Percentiles rank a stretch among this genome's conserved stretches.
These are phyloP conservation scores for Fusarium ambrosium DNA, from an alignment of 2,329 filamentous ascomycete species.

Conservation along the genomic window DNA sequence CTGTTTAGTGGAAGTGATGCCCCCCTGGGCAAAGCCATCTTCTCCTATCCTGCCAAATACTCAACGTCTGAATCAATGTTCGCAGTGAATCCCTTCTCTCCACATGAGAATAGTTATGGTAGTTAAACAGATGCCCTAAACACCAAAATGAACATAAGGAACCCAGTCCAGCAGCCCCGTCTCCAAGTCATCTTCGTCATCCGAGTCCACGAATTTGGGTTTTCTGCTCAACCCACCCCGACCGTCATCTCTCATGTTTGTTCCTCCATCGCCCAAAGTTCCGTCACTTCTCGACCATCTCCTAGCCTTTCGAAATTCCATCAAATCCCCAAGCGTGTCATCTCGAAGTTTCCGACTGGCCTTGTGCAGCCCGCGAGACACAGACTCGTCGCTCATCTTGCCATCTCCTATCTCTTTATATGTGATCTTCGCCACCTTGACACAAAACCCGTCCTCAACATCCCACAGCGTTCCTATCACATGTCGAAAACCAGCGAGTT, in stretches of 20 bases:
- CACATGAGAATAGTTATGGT: no score
- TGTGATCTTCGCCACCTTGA: neutral
- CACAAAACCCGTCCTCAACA: neutral
- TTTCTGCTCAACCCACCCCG: neutral
- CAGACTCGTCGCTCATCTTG: neutral
- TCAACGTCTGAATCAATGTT: no score
- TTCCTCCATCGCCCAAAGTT: neutral
- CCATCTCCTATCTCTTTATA: neutral
- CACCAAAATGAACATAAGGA: neutral
- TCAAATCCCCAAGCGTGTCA: neutral
- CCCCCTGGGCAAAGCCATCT: neutral
- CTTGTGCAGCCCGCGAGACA: neutral
- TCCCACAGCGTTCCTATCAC: constrained; percentile 7
- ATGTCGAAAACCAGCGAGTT: neutral
- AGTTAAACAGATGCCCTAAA: neutral
- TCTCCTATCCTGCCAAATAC: neutral
- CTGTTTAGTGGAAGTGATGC: neutral
- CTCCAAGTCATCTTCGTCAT: neutral
- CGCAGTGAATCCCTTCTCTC: no score
- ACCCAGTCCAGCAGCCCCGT: neutral
- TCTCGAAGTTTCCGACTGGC: neutral
- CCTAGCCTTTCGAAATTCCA: neutral
- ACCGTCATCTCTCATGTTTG: neutral
- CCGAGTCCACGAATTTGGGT: neutral
- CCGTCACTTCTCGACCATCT: neutral